Evolutionary conservation across 257 asterid genomes (phyloP).

Genomic region (Solanum peruvianum): DNA sequence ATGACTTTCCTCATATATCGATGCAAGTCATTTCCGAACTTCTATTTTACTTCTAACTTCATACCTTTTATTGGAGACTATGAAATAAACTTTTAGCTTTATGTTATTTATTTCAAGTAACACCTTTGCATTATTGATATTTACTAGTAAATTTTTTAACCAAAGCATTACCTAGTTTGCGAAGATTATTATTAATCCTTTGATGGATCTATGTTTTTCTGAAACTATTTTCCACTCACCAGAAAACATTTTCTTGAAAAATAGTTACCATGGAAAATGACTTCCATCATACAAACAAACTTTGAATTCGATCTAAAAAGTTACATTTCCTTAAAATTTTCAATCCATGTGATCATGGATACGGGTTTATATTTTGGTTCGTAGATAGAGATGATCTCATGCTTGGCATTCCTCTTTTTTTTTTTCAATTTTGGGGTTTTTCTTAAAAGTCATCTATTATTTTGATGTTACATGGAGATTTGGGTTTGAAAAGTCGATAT

Average conservation of each 20-base stretch:
- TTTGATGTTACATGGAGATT: background rate
- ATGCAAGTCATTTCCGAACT: background rate
- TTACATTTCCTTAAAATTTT: background rate
- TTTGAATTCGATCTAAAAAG: background rate
- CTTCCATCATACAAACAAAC: background rate
- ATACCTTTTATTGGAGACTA: background rate
- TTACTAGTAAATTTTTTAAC: background rate
- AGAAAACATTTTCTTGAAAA: background rate
- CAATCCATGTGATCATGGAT: background rate
- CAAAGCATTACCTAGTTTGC: background rate
- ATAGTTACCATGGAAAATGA: background rate
- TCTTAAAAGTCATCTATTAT: background rate
- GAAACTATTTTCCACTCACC: background rate
- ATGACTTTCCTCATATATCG: background rate
- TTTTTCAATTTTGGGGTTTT: background rate
- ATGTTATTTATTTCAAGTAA: background rate
- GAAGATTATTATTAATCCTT: background rate
- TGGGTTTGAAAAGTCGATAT: background rate
- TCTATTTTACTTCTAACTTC: background rate
- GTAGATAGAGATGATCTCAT: background rate
- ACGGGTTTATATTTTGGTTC: background rate
- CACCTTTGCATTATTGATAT: background rate
- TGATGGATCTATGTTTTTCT: background rate
- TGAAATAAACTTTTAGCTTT: background rate
- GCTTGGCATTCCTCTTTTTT: background rate